These are phyloP conservation scores for Lonicera japonica DNA, from an alignment of 129 eudicot species.

Conservation along the genomic window DNA sequence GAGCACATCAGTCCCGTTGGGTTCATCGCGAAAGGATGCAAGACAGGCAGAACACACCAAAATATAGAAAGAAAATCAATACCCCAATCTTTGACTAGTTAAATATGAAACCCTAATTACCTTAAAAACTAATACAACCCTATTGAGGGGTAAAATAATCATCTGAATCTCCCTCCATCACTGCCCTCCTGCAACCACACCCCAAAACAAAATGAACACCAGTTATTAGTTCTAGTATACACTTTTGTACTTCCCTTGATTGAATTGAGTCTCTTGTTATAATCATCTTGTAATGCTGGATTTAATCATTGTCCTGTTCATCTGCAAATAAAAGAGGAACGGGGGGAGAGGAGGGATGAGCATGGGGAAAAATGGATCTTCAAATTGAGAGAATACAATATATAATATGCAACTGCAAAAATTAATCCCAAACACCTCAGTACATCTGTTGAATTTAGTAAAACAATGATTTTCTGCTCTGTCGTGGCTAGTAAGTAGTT, in stretches of 20 bases:
- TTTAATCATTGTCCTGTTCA: conserved; percentile 36
- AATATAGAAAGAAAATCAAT: no score
- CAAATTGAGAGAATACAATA: no score
- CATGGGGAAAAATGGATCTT: background rate
- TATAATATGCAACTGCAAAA: no score
- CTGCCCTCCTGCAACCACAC: background rate
- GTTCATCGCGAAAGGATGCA: no score
- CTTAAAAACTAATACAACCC: background rate
- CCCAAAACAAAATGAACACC: background rate
- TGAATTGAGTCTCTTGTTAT: background rate
- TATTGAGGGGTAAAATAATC: no score
- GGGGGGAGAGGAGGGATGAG: background rate
- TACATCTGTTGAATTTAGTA: no score
- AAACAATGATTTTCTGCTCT: no score
- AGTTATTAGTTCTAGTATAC: background rate
- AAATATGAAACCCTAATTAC: background rate
- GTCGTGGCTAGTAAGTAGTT: no score
- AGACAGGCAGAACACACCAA: no score
- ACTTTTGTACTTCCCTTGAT: background rate
- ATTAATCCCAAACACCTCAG: no score
- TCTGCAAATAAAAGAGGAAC: conserved; percentile 33
- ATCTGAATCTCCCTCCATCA: background rate
- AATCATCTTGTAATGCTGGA: conserved; percentile 1
- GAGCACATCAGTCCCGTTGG: no score
- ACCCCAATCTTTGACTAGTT: no score